phyloP scores from a whole-genome alignment of 2,329 filamentous ascomycete species.

The Curvularia hawaiiensis region DNA sequence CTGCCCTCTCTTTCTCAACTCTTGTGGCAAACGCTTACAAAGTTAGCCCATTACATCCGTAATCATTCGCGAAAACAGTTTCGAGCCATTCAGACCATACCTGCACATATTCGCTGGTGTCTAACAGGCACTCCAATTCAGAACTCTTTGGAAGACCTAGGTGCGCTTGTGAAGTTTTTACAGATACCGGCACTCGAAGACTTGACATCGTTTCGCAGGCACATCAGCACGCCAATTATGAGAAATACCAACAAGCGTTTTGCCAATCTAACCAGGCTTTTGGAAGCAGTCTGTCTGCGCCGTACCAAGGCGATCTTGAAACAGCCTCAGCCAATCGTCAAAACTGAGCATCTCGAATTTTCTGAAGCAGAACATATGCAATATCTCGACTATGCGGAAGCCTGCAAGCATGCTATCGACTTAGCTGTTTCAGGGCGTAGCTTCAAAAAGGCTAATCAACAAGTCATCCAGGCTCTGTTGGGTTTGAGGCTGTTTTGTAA shows the following conservation, averaged over 20 bases:
- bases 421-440: slow-evolving; percentile 14
- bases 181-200: slow-evolving; percentile 51
- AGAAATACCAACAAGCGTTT: slow-evolving; percentile 31
- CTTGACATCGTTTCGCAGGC: slow-evolving; percentile 51
- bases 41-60: slow-evolving; percentile 58
- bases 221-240: slow-evolving; percentile 51
- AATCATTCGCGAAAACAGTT: slow-evolving; percentile 54
- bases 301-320: slow-evolving; percentile 50
- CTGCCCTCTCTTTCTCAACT: fast-evolving
- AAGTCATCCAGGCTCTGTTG: slow-evolving; percentile 25
- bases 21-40: not conserved
- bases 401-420: slow-evolving; percentile 15
- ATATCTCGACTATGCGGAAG: slow-evolving; percentile 18
- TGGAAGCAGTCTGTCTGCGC: slow-evolving; percentile 50
- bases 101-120: slow-evolving; percentile 54
- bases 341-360: slow-evolving; percentile 35
- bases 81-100: slow-evolving; percentile 50
- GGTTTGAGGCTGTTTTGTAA: slow-evolving; percentile 37
- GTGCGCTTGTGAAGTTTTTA: slow-evolving; percentile 58
- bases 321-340: slow-evolving; percentile 42
- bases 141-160: slow-evolving; percentile 59
- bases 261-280: slow-evolving; percentile 20
- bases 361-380: slow-evolving; percentile 38
- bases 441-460: slow-evolving; percentile 11
- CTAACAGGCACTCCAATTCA: slow-evolving; percentile 55